A percentile compares a stretch with the other conserved stretches of the same genome.
phyloP scores from a whole-genome alignment of 495 filamentous ascomycete species.

The Podospora pseudoanserina region DNA sequence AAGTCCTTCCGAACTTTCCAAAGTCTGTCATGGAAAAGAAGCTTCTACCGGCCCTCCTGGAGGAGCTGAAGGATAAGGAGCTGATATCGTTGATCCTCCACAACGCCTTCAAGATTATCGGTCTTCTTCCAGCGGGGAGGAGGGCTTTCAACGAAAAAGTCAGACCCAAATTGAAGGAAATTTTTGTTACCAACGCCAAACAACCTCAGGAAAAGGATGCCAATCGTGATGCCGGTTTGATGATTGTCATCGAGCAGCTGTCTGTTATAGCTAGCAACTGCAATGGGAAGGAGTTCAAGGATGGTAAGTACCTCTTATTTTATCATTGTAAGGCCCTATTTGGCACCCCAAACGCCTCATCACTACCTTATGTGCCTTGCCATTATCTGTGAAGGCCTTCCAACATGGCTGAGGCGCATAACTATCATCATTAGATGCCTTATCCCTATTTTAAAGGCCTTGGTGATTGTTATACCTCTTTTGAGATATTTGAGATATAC shows the following conservation, averaged over 20 bases:
- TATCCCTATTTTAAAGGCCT: too few species aligned
- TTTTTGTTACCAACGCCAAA: conserved; percentile 60
- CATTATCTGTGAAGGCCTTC: too few species aligned
- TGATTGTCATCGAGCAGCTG: conserved; percentile 83
- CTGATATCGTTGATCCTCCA: conserved; percentile 78
- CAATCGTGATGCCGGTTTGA: conserved; percentile 81
- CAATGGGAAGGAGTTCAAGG: conserved; percentile 89
- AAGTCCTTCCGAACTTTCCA: conserved; percentile 85
- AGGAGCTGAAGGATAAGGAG: conserved; percentile 89
- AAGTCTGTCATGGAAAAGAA: conserved; percentile 93
- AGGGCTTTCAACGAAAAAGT: conserved; percentile 79
- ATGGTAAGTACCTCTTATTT: conserved; percentile 52
- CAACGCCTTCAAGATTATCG: conserved; percentile 85
- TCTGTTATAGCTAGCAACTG: conserved; percentile 70
- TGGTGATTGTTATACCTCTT: too few species aligned
- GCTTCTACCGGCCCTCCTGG: conserved; percentile 77
- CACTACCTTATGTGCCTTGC: neutral
- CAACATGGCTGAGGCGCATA: too few species aligned
- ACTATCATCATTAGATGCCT: too few species aligned
- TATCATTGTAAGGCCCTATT: neutral
- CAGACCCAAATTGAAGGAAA: conserved; percentile 75
- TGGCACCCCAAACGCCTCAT: neutral
- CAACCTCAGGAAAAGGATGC: conserved; percentile 68
- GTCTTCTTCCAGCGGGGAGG: conserved; percentile 67
- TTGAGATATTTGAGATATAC: too few species aligned